A percentile compares a stretch with the other conserved stretches of the same genome.
Evolutionary conservation across 1,284 basidiomycete genomes (phyloP).

Genomic region (Rhodotorula sp.): DNA sequence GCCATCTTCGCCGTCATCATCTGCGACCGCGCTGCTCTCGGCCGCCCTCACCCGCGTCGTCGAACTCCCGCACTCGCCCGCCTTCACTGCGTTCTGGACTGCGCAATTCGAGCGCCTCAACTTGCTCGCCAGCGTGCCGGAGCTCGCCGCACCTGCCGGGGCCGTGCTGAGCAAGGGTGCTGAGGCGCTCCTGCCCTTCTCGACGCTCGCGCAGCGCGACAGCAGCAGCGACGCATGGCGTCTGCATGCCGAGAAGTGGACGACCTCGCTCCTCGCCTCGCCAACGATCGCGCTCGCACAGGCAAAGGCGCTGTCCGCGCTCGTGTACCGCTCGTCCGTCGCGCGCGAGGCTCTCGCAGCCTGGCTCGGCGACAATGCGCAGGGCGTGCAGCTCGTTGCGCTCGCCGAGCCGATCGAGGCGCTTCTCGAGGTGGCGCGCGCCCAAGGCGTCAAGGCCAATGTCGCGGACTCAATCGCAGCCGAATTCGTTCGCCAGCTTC

Average conservation of each 20-base stretch:
- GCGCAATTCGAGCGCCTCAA: conserved; percentile 15
- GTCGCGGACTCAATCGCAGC: background rate
- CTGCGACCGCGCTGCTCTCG: background rate
- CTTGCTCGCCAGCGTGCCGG: conserved; percentile 4
- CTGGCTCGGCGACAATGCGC: background rate
- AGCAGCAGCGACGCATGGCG: background rate
- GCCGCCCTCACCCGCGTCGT: conserved; percentile 13
- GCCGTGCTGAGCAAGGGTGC: conserved; percentile 24
- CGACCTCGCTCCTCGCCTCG: conserved; percentile 12
- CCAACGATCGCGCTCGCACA: background rate
- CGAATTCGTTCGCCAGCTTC: conserved; percentile 1
- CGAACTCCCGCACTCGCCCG: conserved; percentile 3
- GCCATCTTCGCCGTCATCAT: background rate
- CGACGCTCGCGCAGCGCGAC: background rate
- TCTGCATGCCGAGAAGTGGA: conserved; percentile 26
- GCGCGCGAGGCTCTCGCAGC: conserved; percentile 15
- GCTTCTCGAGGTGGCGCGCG: conserved; percentile 17
- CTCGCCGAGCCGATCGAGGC: conserved; percentile 16
- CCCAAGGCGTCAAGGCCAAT: background rate
- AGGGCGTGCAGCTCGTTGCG: background rate
- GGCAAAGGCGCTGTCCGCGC: conserved; percentile 21
- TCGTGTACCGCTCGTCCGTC: conserved; percentile 26
- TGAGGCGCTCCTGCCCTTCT: conserved; percentile 14
- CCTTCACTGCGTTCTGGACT: conserved; percentile 23
- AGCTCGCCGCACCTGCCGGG: background rate